phyloP scores from a whole-genome alignment of 148 eudicot species.

The Beta vulgaris region DNA sequence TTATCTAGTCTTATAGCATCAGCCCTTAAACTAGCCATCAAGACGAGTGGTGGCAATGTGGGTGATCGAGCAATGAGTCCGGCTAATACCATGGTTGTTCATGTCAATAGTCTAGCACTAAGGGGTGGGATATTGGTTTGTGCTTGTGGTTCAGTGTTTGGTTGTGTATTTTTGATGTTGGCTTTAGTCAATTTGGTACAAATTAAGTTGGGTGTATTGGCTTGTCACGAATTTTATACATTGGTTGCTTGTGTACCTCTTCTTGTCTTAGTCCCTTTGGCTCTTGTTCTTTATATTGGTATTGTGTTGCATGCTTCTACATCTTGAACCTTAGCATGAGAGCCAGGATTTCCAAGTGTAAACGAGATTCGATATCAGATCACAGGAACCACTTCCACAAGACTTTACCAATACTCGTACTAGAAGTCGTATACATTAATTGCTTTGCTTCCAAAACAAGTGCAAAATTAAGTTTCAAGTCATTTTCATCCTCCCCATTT shows the following conservation, averaged over 20 bases:
- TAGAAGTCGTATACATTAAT: no score
- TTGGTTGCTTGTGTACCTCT: conserved; percentile 32
- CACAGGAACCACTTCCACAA: no score
- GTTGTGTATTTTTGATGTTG: conserved; percentile 32
- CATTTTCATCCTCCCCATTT: background rate
- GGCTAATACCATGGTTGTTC: background rate
- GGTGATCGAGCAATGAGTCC: background rate
- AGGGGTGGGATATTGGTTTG: conserved; percentile 25
- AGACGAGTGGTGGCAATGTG: background rate
- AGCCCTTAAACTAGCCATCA: conserved; percentile 31
- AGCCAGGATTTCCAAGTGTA: no score
- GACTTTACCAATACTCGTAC: no score
- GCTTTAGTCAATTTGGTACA: conserved; percentile 32
- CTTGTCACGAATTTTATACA: conserved; percentile 23
- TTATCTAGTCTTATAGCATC: conserved; percentile 30
- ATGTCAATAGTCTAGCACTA: conserved; percentile 16
- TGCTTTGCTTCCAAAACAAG: no score
- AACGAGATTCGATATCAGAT: no score
- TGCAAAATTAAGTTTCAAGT: no score
- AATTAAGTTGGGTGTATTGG: conserved; percentile 29
- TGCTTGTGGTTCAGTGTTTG: conserved; percentile 28
- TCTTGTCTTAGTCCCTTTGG: conserved; percentile 30
- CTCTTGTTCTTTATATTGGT: conserved; percentile 27
- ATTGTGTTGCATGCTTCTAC: conserved; percentile 33
- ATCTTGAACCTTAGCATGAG: no score